Percentiles rank a stretch among this genome's conserved stretches.
Conservation (phyloP, 1,284 basidiomycete species). For the Bjerkandera adusta region DNA sequence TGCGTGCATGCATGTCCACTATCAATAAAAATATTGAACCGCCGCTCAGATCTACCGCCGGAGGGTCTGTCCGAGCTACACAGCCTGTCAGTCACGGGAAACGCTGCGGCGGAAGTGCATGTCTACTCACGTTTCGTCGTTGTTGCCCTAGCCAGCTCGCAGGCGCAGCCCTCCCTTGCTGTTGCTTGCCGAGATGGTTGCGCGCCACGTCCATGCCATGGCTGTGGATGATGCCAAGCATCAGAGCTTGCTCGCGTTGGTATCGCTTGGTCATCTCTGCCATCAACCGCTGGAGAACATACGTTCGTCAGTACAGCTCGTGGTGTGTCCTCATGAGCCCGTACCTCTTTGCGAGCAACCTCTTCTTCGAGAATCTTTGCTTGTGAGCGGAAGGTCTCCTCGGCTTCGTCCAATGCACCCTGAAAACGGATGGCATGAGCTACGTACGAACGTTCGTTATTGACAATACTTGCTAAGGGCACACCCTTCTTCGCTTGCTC, state of each 20-base stretch:
- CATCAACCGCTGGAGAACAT: slow-evolving; percentile 46
- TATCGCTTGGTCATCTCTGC: slow-evolving; percentile 61
- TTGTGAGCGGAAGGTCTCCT: slow-evolving; percentile 65
- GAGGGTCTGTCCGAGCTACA: slow-evolving; percentile 36
- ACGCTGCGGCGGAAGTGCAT: not conserved
- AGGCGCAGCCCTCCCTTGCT: slow-evolving; percentile 41
- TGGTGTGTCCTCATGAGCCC: slow-evolving; percentile 11
- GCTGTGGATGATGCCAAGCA: slow-evolving; percentile 74
- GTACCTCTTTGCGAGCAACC: slow-evolving; percentile 58
- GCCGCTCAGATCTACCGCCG: slow-evolving; percentile 24
- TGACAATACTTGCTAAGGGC: slow-evolving; percentile 24
- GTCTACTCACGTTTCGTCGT: slow-evolving; percentile 44
- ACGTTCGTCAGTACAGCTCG: slow-evolving; percentile 13
- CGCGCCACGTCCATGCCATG: slow-evolving; percentile 65
- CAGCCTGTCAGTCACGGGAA: slow-evolving; percentile 23
- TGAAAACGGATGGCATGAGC: slow-evolving; percentile 24
- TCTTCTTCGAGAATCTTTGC: slow-evolving; percentile 75
- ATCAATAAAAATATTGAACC: too few relatives aligned
- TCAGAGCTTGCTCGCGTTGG: slow-evolving; percentile 74
- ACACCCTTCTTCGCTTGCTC: slow-evolving; percentile 55
- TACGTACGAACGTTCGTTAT: not conserved
- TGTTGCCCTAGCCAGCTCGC: slow-evolving; percentile 63
- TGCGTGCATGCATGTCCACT: not conserved
- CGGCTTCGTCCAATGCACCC: slow-evolving; percentile 69
- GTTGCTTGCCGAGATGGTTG: slow-evolving; percentile 41